Evolutionary conservation across 306 rosid species (phyloP).

Genomic region (Pyrus pyrifolia): DNA sequence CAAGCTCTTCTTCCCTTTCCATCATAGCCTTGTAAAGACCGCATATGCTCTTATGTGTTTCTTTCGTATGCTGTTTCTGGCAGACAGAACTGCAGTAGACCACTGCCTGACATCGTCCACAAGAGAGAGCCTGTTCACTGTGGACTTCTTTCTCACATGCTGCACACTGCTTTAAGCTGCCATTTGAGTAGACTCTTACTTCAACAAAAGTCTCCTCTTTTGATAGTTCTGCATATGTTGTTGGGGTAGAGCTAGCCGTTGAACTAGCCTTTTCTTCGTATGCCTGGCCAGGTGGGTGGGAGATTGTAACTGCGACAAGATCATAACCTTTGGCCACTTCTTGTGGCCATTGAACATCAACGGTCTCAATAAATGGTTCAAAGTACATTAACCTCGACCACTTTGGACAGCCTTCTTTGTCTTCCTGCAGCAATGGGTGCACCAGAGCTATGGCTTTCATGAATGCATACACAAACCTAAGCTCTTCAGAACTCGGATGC

Average conservation of each 20-base stretch:
- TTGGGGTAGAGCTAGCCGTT: conserved; percentile 37
- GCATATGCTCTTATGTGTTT: conserved; percentile 42
- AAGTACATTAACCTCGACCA: conserved; percentile 37
- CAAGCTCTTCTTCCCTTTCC: conserved; percentile 69
- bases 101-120: conserved; percentile 44
- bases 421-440: conserved; percentile 54
- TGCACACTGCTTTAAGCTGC: conserved; percentile 29
- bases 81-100: conserved; percentile 48
- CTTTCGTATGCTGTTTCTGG: conserved; percentile 58
- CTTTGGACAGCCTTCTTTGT: conserved; percentile 47
- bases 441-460: conserved; percentile 53
- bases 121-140: conserved; percentile 28
- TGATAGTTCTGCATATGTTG: conserved; percentile 30
- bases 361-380: conserved; percentile 59
- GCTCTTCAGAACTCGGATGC: conserved; percentile 50
- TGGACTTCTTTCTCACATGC: conserved; percentile 30
- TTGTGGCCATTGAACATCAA: conserved; percentile 62
- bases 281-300: conserved; percentile 44
- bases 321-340: conserved; percentile 35
- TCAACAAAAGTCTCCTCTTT: conserved; percentile 27
- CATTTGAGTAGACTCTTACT: conserved; percentile 15
- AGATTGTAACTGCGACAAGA: conserved; percentile 41
- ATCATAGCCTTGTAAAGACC: conserved; percentile 57
- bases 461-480: conserved; percentile 56
- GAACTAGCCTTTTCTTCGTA: conserved; percentile 31